phyloP scores from a whole-genome alignment of 805 yeast genomes.

The Ogataea haglerorum region DNA sequence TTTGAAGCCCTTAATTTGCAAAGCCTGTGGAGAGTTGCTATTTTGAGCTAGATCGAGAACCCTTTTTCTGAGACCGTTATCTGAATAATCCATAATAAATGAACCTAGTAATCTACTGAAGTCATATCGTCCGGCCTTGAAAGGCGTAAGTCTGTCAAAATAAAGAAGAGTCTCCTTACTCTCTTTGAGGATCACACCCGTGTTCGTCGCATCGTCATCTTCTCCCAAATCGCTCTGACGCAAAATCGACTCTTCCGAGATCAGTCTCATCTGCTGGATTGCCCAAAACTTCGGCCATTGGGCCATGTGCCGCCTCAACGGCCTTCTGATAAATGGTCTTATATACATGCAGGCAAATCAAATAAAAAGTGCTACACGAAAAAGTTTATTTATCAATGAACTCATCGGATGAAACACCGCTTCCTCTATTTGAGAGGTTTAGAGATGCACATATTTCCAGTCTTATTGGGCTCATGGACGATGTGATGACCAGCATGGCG shows the following conservation, averaged over 20 bases:
- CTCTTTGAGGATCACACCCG: constrained; percentile 54
- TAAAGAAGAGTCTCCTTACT: constrained; percentile 50
- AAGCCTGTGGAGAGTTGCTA: constrained; percentile 17
- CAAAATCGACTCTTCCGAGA: constrained; percentile 30
- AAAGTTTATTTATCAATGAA: constrained; percentile 4
- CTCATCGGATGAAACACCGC: constrained; percentile 6
- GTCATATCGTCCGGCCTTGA: constrained; percentile 40
- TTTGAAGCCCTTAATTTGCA: constrained; percentile 56
- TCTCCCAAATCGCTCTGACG: constrained; percentile 50
- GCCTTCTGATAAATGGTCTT: neutral
- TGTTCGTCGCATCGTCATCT: constrained; percentile 48
- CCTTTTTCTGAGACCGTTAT: constrained; percentile 30
- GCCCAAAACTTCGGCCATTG: neutral
- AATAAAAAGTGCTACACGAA: constrained; percentile 9
- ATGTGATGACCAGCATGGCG: constrained; percentile 17
- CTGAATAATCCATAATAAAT: constrained; percentile 37
- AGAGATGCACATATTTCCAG: constrained; percentile 19
- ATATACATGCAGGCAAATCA: constrained; percentile 1
- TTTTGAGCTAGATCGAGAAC: constrained; percentile 39
- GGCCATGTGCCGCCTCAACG: neutral
- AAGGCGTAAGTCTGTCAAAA: constrained; percentile 54
- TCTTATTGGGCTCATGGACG: constrained; percentile 20
- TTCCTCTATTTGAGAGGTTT: constrained; percentile 17
- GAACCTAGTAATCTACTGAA: constrained; percentile 42
- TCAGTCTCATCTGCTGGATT: constrained; percentile 2